Percentiles rank a stretch among this genome's conserved stretches.
Conservation (phyloP, 78 protist species). For the Creolimax fragrantissima region DNA sequence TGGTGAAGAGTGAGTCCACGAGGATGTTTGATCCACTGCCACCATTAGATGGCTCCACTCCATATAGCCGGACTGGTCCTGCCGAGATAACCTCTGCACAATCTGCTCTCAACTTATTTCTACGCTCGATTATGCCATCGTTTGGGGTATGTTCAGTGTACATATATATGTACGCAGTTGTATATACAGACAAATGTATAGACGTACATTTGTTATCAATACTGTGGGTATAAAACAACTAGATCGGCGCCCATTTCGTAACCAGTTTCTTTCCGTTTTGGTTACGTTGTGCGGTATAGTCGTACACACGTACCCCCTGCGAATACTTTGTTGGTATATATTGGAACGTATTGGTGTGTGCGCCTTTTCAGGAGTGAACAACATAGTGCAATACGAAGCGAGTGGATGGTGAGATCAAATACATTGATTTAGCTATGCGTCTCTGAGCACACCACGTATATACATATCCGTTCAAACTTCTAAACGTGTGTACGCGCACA, state of each 20-base stretch:
- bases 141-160: background rate
- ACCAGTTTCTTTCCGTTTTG: too few species aligned
- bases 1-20: background rate
- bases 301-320: too few species aligned
- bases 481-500: background rate
- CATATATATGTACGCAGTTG: background rate
- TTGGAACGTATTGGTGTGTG: background rate
- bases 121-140: background rate
- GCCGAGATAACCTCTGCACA: background rate
- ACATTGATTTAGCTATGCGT: background rate
- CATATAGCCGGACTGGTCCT: background rate
- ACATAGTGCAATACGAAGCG: background rate
- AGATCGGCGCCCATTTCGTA: background rate
- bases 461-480: background rate
- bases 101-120: background rate
- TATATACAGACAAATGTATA: background rate
- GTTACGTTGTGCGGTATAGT: too few species aligned
- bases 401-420: background rate
- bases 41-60: background rate
- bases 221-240: background rate
- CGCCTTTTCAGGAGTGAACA: background rate
- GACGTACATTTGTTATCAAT: background rate
- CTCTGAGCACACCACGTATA: background rate
- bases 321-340: background rate
- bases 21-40: constrained; percentile 2